Base-by-base conservation (phyloP, 2,329 filamentous ascomycete species). In the Rhynchosporium graminicola region DNA sequence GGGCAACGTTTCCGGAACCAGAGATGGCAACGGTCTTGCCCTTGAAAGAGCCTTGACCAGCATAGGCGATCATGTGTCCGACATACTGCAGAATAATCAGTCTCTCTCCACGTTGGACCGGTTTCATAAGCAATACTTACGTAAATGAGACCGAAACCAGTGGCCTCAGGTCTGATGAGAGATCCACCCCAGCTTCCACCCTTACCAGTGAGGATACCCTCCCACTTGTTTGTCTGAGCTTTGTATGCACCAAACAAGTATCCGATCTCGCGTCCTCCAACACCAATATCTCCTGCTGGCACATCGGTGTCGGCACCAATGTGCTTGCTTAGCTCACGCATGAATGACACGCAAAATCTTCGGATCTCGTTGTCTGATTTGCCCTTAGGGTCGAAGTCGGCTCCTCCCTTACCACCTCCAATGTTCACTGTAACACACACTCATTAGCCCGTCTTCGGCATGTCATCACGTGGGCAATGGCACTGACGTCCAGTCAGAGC, bases 371-470 rank as follows among this genome's bases (percentile, higher is more conserved):
- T 90, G 80, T 99, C 93, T 61, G 89, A 90, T 86, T 97, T 98
- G 82, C 92, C 93, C 87, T 98, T 99, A 78, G 95, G 95, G 80
- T 98, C 92, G 78, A 99, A 98, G 83, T 98, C 95, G 77, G 94
- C 89, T 74, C 95, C 95, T 80, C 95, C 95, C 83, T 98, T 98
- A 75, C 90, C 95, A 81, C 95, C 95, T 69, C 95, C 95, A 87
- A 99, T 97, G 82, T 86, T 91, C 74, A 96, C 87, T 90, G 65
- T 33, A 0, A 28, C 10, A 48, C 7, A 40, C 12, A 48, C 5
- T 28, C 2, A 57, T 69, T 38, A 69, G 65, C 46, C 56, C 28
- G 12, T n/a, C 10, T 56, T 31, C 33, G 48, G 15, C 28, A 15
- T n/a, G 13, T 20, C 8, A 59, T 66, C 59, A 62, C 56, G 63